Percentiles rank a stretch among this genome's conserved stretches.
phyloP scores from a whole-genome alignment of 1,284 basidiomycete species.

The Marasmius tenuissimus region DNA sequence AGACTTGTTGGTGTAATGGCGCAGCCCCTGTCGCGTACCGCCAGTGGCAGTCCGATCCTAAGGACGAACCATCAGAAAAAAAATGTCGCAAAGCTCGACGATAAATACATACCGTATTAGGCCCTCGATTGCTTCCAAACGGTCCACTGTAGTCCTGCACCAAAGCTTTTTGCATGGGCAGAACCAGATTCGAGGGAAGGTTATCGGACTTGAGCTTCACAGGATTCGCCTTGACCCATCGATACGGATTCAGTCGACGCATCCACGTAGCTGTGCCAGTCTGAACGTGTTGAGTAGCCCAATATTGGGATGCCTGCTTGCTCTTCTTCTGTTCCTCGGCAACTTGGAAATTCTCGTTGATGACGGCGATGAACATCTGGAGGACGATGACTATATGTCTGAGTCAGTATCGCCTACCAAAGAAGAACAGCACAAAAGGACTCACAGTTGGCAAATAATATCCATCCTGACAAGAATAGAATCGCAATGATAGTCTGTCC shows the following conservation, averaged over 20 bases:
- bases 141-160: conserved; percentile 60
- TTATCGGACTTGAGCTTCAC: conserved; percentile 72
- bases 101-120: conserved; percentile 23
- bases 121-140: conserved; percentile 28
- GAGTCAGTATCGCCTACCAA: conserved; percentile 11
- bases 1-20: conserved; percentile 56
- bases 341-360: conserved; percentile 96
- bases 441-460: conserved; percentile 92
- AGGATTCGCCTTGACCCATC: conserved; percentile 75
- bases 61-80: conserved; percentile 1
- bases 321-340: conserved; percentile 90
- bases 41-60: conserved; percentile 11
- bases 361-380: conserved; percentile 98
- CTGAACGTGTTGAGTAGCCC: conserved; percentile 55
- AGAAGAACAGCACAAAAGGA: conserved; percentile 15
- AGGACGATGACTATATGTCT: conserved; percentile 81
- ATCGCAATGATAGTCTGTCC: conserved; percentile 77
- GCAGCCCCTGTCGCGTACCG: conserved; percentile 26
- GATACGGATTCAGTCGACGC: conserved; percentile 85
- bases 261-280: conserved; percentile 68
- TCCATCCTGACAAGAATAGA: conserved; percentile 83
- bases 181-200: conserved; percentile 69
- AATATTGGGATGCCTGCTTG: conserved; percentile 76
- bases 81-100: conserved; percentile 2
- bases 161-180: conserved; percentile 76